Base-by-base conservation (phyloP, 1,139 yeast genomes). In the Yamadazyma taylorii region DNA sequence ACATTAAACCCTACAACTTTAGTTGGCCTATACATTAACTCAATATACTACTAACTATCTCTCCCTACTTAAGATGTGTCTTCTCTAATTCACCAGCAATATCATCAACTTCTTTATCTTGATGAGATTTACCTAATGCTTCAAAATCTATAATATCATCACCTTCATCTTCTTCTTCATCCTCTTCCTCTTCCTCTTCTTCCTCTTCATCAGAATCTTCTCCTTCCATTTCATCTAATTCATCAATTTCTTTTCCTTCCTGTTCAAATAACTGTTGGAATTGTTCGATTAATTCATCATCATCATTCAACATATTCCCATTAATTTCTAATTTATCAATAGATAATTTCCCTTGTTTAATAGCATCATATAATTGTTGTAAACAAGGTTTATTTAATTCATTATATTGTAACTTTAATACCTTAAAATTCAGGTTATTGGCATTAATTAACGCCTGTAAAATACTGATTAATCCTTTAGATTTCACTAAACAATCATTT, bases 181-280 rank as follows among this genome's bases (percentile, higher is more conserved):
- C 85, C 5, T 78, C 85, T 11, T 79, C 89, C 4, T 76, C 85
- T 11, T 76, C 85, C 5, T 78, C 86, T 8, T 79, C 87, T 22
- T 81, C 92, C 43, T 85, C 95, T 39, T 84, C 95, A 17, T 86
- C 97, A 43, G 87, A 82, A 48, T 86, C 89, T 34, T 81, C 73
- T 58, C 88, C 96, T 65, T 92, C 98, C 67, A 94, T 77, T 52
- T 92, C 98, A 52, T 92, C 97, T 42, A 89, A 72, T 51, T 89
- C 97, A 53, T 89, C 97, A 23, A 92, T 62, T 58, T 84, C 94
- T 55, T 89, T 78, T 30, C 73, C 76, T 44, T 81, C 87, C 30
- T 73, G 76, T 45, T 81, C 87, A 50, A 92, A 89, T 16, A 84
- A 60, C 17, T 69, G 77, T 24, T 43, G 54, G 40, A 67, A 66